Base-by-base conservation (phyloP, 257 asterid genomes). In the Przewalskia tangutica region DNA sequence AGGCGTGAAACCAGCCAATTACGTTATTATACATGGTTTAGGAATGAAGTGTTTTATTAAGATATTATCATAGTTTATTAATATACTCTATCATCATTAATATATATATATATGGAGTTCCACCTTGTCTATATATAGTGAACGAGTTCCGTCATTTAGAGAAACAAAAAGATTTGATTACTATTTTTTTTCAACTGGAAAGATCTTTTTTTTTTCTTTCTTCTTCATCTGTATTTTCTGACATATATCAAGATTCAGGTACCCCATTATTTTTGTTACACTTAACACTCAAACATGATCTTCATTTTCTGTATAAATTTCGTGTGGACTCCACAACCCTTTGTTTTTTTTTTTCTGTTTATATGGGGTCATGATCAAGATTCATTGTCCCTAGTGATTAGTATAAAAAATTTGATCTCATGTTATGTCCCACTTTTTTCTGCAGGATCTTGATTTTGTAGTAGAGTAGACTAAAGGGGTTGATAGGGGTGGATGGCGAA, bases 401-500 rank as follows among this genome's bases (percentile, higher is more conserved):
- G 64, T 51, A 48, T 36, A 68, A 82, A 66, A 63, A 46, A 11
- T 73, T 23, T 86, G 77, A 84, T 82, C 32, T 67, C 9, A 13
- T 75, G 85, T 48, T 18, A 20, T 70, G 78, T 0, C 58, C 58
- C 78, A 42, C 38, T 4, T 65, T 40, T 17, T 83, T 79, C 46
- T 66, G 81, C 85, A 86, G 89, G 81, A 20, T 60, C 46, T 82
- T 42, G 62, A 11, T 7, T 44, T 79, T 66, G 63, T 38, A 76
- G 32, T 84, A 51, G 73, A 42, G 9, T 27, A 53, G 48, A n/a
- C n/a, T n/a, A 79, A 66, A 54, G 34, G 76, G 54, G 50, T 34
- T 64, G 68, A 73, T 51, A 51, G 67, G 48, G 79, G 32, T 27
- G 48, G 77, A 54, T 87, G 90, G 84, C 89, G 17, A 84, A 16